phyloP scores from a whole-genome alignment of 495 filamentous ascomycete species.

The Trichoderma reesei region DNA sequence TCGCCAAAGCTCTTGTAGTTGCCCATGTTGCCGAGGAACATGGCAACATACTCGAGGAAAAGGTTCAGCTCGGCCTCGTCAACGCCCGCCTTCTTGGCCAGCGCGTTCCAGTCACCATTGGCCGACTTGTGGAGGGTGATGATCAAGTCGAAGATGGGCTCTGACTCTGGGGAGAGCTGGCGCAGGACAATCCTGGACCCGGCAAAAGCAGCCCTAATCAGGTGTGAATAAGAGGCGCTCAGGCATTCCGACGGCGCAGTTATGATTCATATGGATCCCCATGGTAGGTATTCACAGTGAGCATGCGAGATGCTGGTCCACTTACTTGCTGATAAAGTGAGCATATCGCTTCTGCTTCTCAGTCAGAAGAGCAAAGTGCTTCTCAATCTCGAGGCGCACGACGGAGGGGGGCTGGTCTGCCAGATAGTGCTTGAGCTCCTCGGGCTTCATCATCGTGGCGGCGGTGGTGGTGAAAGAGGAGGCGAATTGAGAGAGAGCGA shows the following conservation, averaged over 20 bases:
- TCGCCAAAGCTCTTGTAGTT: slow-evolving; percentile 98
- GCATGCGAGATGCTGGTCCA: not conserved
- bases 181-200: slow-evolving; percentile 79
- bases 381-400: slow-evolving; percentile 75
- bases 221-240: not conserved
- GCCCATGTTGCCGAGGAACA: slow-evolving; percentile 83
- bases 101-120: slow-evolving; percentile 67
- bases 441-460: slow-evolving; percentile 30
- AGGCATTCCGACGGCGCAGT: not conserved
- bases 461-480: not conserved
- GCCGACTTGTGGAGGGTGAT: slow-evolving; percentile 63
- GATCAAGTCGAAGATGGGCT: slow-evolving; percentile 86
- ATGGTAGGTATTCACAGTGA: too few species aligned
- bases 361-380: slow-evolving; percentile 76
- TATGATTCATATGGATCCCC: not conserved
- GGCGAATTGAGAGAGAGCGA: not conserved
- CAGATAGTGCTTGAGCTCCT: slow-evolving; percentile 60
- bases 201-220: slow-evolving; percentile 66
- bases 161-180: slow-evolving; percentile 84
- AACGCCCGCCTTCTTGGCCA: slow-evolving; percentile 59
- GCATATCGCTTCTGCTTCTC: slow-evolving; percentile 80
- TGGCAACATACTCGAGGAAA: slow-evolving; percentile 79
- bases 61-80: slow-evolving; percentile 57
- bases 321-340: slow-evolving; percentile 79
- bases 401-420: slow-evolving; percentile 84